These are phyloP conservation scores for Quercus phellos DNA, from an alignment of 331 rosid genomes.

Conservation along the genomic window DNA sequence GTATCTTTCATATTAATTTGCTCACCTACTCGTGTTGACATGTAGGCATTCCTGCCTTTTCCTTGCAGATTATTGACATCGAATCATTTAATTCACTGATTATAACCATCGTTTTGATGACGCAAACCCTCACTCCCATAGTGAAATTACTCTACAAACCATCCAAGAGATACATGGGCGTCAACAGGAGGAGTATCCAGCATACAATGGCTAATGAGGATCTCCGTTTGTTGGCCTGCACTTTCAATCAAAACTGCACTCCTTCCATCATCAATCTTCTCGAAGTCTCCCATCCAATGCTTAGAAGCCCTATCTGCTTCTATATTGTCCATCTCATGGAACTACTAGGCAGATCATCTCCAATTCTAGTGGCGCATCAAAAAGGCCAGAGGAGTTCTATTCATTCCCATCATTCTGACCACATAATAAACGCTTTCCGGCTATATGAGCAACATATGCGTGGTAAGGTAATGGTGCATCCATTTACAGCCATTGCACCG, in stretches of 20 bases:
- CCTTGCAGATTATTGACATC: conserved; percentile 44
- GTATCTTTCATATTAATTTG: no score
- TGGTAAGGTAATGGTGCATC: conserved; percentile 23
- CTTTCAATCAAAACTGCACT: conserved; percentile 37
- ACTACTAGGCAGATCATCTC: conserved; percentile 43
- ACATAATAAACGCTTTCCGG: conserved; percentile 41
- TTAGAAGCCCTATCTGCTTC: conserved; percentile 36
- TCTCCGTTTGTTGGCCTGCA: conserved; percentile 43
- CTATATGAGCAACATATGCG: conserved; percentile 22
- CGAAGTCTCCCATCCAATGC: conserved; percentile 42
- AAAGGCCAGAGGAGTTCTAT: background rate
- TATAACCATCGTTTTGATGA: conserved; percentile 30
- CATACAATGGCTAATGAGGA: conserved; percentile 18
- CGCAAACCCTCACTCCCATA: conserved; percentile 34
- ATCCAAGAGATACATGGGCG: conserved; percentile 35
- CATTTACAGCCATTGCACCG: conserved; percentile 50
- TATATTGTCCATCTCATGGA: conserved; percentile 44
- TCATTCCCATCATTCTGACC: conserved; percentile 17
- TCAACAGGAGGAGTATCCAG: conserved; percentile 39
- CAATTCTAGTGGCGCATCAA: conserved; percentile 39
- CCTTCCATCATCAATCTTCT: conserved; percentile 46
- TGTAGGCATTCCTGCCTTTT: background rate
- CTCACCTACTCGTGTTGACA: background rate
- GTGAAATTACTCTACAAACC: conserved; percentile 51
- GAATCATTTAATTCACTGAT: conserved; percentile 28